Evolutionary conservation across 2,329 filamentous ascomycete species (phyloP), one percentile per base, ranked within the genome.

Genomic region (Colletotrichum sansevieriae): DNA sequence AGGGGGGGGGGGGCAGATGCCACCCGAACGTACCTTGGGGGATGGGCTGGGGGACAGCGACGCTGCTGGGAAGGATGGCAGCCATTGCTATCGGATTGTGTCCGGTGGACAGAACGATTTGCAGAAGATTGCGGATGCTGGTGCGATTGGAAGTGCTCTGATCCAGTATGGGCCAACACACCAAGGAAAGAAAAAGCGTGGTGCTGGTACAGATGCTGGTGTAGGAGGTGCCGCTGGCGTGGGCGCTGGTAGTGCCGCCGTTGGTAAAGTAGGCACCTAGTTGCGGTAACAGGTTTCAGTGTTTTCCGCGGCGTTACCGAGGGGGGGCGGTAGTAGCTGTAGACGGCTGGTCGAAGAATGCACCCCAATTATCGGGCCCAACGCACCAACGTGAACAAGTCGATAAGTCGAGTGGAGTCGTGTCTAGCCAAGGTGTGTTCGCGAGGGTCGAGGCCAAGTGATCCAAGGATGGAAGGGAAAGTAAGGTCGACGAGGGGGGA

Each of bases 241-340:
- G 47, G 63, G 62, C 41, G 62, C 37, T 41, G 37, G 47, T 66
- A 47, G 20, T 29, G 29, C 29, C 29, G 29, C 29, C 29, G 29
- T 29, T 29, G 29, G 6, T 29, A 29, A 29, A 33, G 54, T 56
- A 51, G 20, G 52, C 18, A 18, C 18, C 18, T 39, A 2, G 43
- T 51, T 44, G 51, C 25, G 22, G 15, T 35, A 46, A 37, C 39
- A 35, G 29, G 35, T 18, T 37, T 29, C 52, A 52, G 43, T 44
- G 54, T 47, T 43, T 63, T 49, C 54, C 22, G 49, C 65, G 65
- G 61, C 65, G 65, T 65, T 68, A 55, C 65, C 65, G 61, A 60
- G 54, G 61, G 47, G 57, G 9, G 41, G 57, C 51, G 41, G 35
- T 13, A 65, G 46, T 54, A 37, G 65, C 11, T 15, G 61, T 15